These are phyloP conservation scores for Russula sp. DNA, from an alignment of 768 basidiomycete genomes.

Conservation along the genomic window DNA sequence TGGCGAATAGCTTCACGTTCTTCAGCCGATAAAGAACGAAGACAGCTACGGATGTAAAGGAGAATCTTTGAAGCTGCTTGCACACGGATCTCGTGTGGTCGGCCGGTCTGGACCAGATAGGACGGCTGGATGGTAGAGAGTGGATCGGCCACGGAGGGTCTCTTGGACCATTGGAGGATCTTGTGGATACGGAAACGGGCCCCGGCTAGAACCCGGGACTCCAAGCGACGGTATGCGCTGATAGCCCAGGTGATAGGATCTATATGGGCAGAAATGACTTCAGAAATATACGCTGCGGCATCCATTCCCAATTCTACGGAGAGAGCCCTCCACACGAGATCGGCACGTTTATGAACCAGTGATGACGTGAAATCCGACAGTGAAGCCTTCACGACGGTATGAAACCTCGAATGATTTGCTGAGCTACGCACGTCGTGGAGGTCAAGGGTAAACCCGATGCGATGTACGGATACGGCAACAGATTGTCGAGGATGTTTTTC, in stretches of 20 bases:
- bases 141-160: constrained; percentile 57
- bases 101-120: constrained; percentile 70
- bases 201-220: background rate
- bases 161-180: constrained; percentile 47
- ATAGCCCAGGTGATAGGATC: constrained; percentile 4
- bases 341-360: constrained; percentile 11
- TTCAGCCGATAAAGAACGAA: constrained; percentile 38
- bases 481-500: constrained; percentile 13
- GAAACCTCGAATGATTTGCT: background rate
- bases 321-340: constrained; percentile 16
- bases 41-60: constrained; percentile 66
- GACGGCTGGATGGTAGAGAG: constrained; percentile 81
- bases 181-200: constrained; percentile 32
- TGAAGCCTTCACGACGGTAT: constrained; percentile 4
- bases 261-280: constrained; percentile 2
- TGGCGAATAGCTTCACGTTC: constrained; percentile 28
- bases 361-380: constrained; percentile 3
- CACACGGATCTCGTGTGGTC: constrained; percentile 59
- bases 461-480: constrained; percentile 1
- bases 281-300: constrained; percentile 11
- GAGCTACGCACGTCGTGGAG: background rate
- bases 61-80: constrained; percentile 71
- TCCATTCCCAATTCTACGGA: constrained; percentile 13
- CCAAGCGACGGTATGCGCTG: background rate
- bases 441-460: constrained; percentile 1